These are phyloP conservation scores for Arabidopsis hybrid DNA, from an alignment of 441 rosid species.

Conservation along the genomic window DNA sequence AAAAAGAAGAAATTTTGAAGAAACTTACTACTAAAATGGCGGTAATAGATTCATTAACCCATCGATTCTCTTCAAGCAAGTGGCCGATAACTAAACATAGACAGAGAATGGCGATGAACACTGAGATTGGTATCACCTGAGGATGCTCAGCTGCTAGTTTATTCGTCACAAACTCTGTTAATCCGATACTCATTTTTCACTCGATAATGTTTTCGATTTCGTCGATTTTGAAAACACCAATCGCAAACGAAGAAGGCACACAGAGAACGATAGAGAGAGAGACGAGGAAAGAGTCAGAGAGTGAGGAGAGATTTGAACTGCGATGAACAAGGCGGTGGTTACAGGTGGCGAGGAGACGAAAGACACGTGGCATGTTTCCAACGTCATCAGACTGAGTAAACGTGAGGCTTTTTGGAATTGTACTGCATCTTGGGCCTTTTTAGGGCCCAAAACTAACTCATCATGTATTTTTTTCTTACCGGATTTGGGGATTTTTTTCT, in stretches of 20 bases:
- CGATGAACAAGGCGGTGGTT: constrained; percentile 45
- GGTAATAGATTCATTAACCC: constrained; percentile 79
- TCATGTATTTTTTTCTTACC: too few species aligned
- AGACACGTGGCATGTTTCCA: constrained; percentile 19
- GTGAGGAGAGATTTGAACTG: constrained; percentile 32
- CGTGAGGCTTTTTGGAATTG: constrained; percentile 2
- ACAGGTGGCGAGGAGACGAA: constrained; percentile 36
- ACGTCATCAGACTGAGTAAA: constrained; percentile 22
- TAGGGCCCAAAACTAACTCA: background rate
- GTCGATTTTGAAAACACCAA: constrained; percentile 12
- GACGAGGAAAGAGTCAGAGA: background rate
- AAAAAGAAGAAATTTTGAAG: background rate
- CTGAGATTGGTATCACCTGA: constrained; percentile 69
- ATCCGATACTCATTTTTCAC: constrained; percentile 37
- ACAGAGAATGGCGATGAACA: constrained; percentile 69
- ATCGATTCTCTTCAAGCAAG: constrained; percentile 68
- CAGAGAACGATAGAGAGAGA: constrained; percentile 3
- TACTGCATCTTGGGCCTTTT: constrained; percentile 2
- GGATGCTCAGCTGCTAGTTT: constrained; percentile 53
- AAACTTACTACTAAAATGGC: constrained; percentile 63
- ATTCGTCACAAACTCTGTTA: constrained; percentile 35
- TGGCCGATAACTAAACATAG: constrained; percentile 69
- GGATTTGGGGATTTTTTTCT: too few species aligned
- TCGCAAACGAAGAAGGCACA: constrained; percentile 21
- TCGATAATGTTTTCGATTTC: background rate